These are phyloP conservation scores for Eimeria necatrix DNA, from an alignment of 169 alveolate genomes.

Conservation along the genomic window DNA sequence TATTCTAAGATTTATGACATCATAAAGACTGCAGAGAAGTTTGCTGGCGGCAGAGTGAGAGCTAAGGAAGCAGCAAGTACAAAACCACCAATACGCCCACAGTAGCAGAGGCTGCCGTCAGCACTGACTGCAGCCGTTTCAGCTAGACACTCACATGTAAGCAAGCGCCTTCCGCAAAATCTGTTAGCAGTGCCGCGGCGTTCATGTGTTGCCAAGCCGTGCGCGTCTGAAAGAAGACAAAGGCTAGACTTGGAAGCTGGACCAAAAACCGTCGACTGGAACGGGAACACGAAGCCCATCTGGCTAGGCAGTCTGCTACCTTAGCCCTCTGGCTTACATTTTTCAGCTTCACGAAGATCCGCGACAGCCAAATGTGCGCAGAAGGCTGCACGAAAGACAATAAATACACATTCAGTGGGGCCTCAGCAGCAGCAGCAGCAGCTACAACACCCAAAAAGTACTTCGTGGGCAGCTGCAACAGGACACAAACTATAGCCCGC, in stretches of 20 bases:
- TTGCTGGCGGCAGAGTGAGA: too few relatives aligned
- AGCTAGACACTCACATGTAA: not conserved
- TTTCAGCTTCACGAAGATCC: slow-evolving; percentile 11
- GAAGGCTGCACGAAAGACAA: not conserved
- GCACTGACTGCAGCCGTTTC: not conserved
- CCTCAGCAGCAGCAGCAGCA: not conserved
- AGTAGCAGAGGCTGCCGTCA: too few relatives aligned
- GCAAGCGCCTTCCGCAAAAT: not conserved
- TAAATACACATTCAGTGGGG: not conserved
- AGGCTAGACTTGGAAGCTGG: not conserved
- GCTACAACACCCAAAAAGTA: not conserved
- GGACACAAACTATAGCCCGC: not conserved
- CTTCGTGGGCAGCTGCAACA: not conserved
- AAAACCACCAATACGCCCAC: too few relatives aligned
- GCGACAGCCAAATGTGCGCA: slow-evolving; percentile 1
- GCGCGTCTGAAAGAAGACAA: not conserved
- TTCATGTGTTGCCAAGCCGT: slow-evolving; percentile 18
- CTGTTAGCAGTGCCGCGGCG: not conserved
- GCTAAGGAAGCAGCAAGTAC: too few relatives aligned
- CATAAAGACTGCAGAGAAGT: too few relatives aligned
- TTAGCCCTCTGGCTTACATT: not conserved
- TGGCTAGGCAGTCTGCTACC: not conserved
- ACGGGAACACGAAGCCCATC: not conserved
- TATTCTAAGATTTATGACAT: too few relatives aligned
- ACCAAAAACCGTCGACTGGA: not conserved